Percentiles rank a stretch among this genome's conserved stretches.
These are phyloP conservation scores for Trametes polyzona DNA, from an alignment of 1,284 basidiomycete genomes.

Conservation along the genomic window DNA sequence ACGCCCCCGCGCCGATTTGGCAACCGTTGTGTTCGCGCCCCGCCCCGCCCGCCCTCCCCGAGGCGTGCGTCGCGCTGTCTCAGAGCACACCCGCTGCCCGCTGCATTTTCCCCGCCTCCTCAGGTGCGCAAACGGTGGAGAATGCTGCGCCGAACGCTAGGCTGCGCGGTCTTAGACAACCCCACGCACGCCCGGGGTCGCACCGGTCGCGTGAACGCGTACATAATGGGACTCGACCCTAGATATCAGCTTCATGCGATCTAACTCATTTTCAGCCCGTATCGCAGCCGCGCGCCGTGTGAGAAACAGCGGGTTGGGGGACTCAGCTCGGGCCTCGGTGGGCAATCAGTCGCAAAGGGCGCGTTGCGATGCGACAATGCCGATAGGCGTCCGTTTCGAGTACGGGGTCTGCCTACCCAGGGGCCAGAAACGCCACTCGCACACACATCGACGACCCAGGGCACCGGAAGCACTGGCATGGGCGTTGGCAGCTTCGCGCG, in stretches of 20 bases:
- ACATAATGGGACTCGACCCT: constrained; percentile 26
- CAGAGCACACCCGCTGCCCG: background rate
- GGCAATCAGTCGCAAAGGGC: too few species aligned
- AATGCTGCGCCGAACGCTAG: background rate
- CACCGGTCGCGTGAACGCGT: constrained; percentile 25
- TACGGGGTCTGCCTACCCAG: too few species aligned
- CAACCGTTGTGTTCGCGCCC: constrained; percentile 19
- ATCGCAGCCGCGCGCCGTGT: background rate
- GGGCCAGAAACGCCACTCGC: too few species aligned
- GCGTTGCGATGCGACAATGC: too few species aligned
- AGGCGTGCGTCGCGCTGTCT: background rate
- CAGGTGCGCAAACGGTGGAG: background rate
- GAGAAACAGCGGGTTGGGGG: too few species aligned
- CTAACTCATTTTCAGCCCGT: constrained; percentile 16
- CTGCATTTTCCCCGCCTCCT: background rate
- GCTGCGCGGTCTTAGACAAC: constrained; percentile 8
- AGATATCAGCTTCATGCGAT: constrained; percentile 22
- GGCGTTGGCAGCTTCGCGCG: constrained; percentile 1
- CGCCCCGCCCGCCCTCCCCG: background rate
- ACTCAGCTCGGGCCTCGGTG: too few species aligned
- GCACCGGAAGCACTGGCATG: background rate
- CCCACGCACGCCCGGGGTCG: constrained; percentile 18
- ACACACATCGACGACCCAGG: background rate
- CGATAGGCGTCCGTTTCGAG: too few species aligned
- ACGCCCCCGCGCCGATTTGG: constrained; percentile 7